phyloP scores from a whole-genome alignment of 2,329 filamentous ascomycete genomes.

The Clonostachys rhizophaga region DNA sequence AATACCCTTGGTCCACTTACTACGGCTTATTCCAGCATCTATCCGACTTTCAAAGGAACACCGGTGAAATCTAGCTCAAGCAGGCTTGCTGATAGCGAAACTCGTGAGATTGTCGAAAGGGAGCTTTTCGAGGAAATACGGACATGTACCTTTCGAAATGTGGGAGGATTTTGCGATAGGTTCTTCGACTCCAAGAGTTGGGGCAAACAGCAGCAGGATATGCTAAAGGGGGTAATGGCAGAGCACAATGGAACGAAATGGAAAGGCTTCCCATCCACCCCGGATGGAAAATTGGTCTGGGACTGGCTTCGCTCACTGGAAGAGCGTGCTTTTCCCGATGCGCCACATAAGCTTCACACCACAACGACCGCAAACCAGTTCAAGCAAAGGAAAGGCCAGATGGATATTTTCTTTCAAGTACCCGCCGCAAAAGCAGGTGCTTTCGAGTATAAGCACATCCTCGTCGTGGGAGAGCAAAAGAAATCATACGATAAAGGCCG shows the following conservation, averaged over 20 bases:
- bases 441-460: conserved; percentile 10
- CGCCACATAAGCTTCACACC: conserved; percentile 8
- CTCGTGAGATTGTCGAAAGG: conserved; percentile 1
- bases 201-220: conserved; percentile 4
- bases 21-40: neutral
- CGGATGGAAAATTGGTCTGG: conserved; percentile 6
- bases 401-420: conserved; percentile 8
- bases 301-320: conserved; percentile 3
- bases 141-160: conserved; percentile 4
- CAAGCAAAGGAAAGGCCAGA: conserved; percentile 1
- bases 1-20: neutral
- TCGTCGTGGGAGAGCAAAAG: conserved; percentile 12
- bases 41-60: conserved; percentile 1
- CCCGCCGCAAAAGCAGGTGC: neutral
- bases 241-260: conserved; percentile 9
- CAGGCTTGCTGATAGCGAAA: conserved; percentile 4
- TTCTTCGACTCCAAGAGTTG: conserved; percentile 6
- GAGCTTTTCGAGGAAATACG: conserved; percentile 4
- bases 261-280: conserved; percentile 4
- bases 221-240: neutral
- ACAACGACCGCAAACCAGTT: conserved; percentile 9
- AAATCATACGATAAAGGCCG: conserved; percentile 3
- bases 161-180: conserved; percentile 7
- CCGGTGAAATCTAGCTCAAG: conserved; percentile 3
- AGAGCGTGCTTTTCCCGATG: conserved; percentile 4